phyloP scores from a whole-genome alignment of 139 green algal species.

The Haematococcus sp. region DNA sequence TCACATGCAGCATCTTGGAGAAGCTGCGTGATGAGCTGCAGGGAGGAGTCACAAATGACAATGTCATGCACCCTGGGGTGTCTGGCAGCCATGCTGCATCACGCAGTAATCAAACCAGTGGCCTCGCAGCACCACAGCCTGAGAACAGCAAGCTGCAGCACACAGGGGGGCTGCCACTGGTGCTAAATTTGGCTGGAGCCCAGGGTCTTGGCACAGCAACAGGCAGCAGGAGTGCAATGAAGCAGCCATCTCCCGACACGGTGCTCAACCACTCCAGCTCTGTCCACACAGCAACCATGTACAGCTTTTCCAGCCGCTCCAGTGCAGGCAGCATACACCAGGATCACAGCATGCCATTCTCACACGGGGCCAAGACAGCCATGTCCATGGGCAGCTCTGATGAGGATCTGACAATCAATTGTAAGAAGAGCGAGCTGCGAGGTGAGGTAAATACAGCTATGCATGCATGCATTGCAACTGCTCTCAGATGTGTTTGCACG shows the following conservation, averaged over 20 bases:
- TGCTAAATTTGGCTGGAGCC: too few relatives aligned
- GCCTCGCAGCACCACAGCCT: too few relatives aligned
- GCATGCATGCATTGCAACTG: neutral
- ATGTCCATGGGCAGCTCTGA: conserved; percentile 3
- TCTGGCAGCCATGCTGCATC: too few relatives aligned
- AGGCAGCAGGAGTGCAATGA: too few relatives aligned
- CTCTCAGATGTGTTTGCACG: too few relatives aligned
- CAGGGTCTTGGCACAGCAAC: too few relatives aligned
- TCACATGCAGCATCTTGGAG: conserved; percentile 54
- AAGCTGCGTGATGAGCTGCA: conserved; percentile 42
- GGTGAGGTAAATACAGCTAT: too few relatives aligned
- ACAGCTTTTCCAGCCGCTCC: conserved; percentile 6
- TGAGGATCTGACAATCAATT: conserved; percentile 33
- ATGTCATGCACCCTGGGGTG: too few relatives aligned
- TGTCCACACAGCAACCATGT: neutral
- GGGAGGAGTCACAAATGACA: neutral
- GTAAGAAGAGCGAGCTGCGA: neutral
- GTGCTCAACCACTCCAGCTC: neutral
- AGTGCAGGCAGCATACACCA: neutral
- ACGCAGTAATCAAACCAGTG: too few relatives aligned
- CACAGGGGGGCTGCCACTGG: too few relatives aligned
- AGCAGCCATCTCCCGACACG: neutral
- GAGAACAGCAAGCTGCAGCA: too few relatives aligned
- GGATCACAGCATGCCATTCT: neutral
- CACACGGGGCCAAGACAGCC: neutral